Percentiles rank a stretch among this genome's conserved stretches.
phyloP scores from a whole-genome alignment of 2,329 filamentous ascomycete species.

The Aaosphaeria pasadenensis region DNA sequence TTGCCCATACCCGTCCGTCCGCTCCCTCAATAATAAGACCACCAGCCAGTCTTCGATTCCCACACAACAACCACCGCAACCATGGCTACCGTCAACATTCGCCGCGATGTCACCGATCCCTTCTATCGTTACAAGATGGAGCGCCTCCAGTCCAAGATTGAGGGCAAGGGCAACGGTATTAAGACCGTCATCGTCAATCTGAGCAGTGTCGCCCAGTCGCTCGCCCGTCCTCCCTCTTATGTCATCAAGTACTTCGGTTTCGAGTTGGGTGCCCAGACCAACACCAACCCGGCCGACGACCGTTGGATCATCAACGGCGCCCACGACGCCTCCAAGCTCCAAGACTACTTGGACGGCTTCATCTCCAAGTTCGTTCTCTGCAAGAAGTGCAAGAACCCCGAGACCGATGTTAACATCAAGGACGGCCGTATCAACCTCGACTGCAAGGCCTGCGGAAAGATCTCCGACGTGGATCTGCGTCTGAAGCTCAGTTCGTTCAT shows the following conservation, averaged over 20 bases:
- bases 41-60: constrained; percentile 7
- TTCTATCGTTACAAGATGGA: constrained; percentile 99
- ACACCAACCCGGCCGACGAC: constrained; percentile 93
- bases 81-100: constrained; percentile 98
- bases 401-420: constrained; percentile 95
- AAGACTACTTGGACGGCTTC: constrained; percentile 98
- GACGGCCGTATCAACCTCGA: constrained; percentile 88
- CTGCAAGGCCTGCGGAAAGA: constrained; percentile 98
- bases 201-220: constrained; percentile 85
- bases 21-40: constrained; percentile 23
- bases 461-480: constrained; percentile 84
- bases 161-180: constrained; percentile 99
- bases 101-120: constrained; percentile 91
- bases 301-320: constrained; percentile 99
- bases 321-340: constrained; percentile 90
- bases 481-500: constrained; percentile 98
- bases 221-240: constrained; percentile 88
- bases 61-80: constrained; percentile 45
- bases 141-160: constrained; percentile 95
- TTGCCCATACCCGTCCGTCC: constrained; percentile 26
- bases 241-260: constrained; percentile 99
- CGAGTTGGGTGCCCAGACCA: constrained; percentile 97
- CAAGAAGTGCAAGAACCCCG: constrained; percentile 99
- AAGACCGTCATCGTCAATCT: constrained; percentile 98
- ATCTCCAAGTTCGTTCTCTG: constrained; percentile 98